Conservation (phyloP, 2,329 filamentous ascomycete genomes). For the Lachnellula hyalina region DNA sequence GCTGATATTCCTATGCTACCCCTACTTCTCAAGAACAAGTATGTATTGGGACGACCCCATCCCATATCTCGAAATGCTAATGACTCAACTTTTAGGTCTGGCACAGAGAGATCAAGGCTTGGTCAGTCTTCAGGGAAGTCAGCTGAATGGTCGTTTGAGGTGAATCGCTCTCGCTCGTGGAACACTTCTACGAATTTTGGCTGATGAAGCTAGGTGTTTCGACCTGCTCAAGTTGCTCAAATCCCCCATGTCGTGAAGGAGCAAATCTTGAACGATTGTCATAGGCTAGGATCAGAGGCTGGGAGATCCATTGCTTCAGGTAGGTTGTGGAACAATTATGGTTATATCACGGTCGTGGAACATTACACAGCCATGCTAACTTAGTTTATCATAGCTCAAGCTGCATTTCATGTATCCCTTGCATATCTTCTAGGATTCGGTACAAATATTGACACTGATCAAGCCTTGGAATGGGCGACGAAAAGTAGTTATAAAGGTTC, state of each 20-base stretch:
- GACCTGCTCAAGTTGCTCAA: neutral
- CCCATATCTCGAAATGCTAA: neutral
- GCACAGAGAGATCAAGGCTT: neutral
- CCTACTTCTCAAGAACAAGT: neutral
- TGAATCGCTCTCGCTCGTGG: neutral
- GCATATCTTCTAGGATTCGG: neutral
- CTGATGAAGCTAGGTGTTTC: neutral
- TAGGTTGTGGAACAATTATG: neutral
- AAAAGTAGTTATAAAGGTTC: neutral
- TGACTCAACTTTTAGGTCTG: neutral
- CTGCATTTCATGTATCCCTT: neutral
- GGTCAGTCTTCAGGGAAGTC: neutral
- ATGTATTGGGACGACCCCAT: neutral
- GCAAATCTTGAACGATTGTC: neutral
- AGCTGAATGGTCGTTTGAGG: neutral
- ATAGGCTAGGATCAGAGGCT: neutral
- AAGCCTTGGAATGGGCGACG: neutral
- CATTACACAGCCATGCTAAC: neutral
- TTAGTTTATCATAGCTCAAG: neutral
- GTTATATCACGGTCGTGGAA: neutral
- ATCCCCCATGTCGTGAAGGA: neutral
- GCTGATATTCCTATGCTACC: neutral
- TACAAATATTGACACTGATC: neutral
- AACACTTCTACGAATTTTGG: neutral
- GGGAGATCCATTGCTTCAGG: neutral